Percentiles rank a stretch among this genome's conserved stretches.
Conservation (phyloP, 169 alveolate genomes). For the Babesia caballi region DNA sequence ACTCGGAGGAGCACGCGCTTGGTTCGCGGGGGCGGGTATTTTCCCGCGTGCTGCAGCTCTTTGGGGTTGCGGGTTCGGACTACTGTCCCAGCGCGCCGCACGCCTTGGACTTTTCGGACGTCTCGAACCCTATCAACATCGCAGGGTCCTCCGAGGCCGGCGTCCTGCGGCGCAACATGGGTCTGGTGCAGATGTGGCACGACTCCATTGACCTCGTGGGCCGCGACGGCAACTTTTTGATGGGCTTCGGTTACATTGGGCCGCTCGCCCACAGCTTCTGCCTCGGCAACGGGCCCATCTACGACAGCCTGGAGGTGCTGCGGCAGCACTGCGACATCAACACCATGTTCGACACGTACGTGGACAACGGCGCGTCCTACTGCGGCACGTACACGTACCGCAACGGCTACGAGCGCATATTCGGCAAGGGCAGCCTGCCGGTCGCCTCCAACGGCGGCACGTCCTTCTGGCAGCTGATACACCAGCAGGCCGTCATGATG, state of each 20-base stretch:
- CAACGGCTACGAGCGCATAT: conserved; percentile 12
- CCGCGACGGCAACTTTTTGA: conserved; percentile 81
- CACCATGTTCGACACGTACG: conserved; percentile 31
- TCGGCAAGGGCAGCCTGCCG: conserved; percentile 48
- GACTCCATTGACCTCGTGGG: conserved; percentile 82
- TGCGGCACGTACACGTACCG: conserved; percentile 33
- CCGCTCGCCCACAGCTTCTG: conserved; percentile 60
- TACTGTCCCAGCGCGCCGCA: conserved; percentile 20
- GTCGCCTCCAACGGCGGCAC: conserved; percentile 60
- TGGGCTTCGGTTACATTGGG: conserved; percentile 84
- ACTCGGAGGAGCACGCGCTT: not conserved
- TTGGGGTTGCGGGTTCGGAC: not conserved
- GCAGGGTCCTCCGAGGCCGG: conserved; percentile 52
- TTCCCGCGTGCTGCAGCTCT: conserved; percentile 27
- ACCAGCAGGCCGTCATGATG: conserved; percentile 42
- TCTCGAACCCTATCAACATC: conserved; percentile 34
- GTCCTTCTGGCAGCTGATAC: conserved; percentile 48
- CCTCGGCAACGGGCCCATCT: conserved; percentile 76
- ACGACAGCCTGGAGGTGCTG: conserved; percentile 64
- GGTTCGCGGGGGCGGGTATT: not conserved
- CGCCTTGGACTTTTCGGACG: conserved; percentile 47
- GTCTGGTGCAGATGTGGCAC: conserved; percentile 62
- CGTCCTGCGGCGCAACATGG: conserved; percentile 55
- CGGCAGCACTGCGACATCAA: conserved; percentile 31
- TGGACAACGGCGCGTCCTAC: conserved; percentile 57